Percentiles rank a stretch among this genome's conserved stretches.
Conservation (phyloP, 1,284 basidiomycete species). For the Trichosporon inkin region DNA sequence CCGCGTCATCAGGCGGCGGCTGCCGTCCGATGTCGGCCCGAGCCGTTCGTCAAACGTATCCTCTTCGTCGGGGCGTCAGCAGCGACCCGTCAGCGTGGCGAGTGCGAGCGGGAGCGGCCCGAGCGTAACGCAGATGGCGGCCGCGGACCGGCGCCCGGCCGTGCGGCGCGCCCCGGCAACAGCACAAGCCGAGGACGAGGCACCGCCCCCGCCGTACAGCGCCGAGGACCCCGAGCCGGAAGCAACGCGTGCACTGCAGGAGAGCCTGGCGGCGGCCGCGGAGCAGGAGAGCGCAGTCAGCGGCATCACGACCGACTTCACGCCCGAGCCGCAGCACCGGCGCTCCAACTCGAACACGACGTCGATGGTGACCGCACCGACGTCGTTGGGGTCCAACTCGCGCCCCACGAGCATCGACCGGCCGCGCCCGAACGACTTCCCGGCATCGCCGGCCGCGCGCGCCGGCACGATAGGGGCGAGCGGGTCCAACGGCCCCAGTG, state of each 20-base stretch:
- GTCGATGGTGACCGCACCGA: neutral
- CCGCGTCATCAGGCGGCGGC: neutral
- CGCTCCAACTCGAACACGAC: neutral
- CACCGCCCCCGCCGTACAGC: conserved; percentile 44
- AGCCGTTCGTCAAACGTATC: neutral
- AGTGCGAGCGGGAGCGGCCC: neutral
- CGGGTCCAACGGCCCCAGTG: conserved; percentile 1
- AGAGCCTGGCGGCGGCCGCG: conserved; percentile 28
- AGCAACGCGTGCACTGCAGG: conserved; percentile 37
- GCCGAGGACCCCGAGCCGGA: conserved; percentile 45
- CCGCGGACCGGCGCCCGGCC: neutral
- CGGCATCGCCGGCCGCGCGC: conserved; percentile 11
- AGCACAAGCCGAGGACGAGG: conserved; percentile 21
- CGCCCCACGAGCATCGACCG: neutral
- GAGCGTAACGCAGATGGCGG: neutral
- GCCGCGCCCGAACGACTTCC: conserved; percentile 12
- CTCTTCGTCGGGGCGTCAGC: neutral
- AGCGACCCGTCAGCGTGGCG: neutral
- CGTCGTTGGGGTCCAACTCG: neutral
- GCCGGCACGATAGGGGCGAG: neutral
- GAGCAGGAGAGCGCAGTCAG: neutral
- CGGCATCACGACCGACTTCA: neutral
- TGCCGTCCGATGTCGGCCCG: neutral
- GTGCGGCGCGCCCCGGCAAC: neutral
- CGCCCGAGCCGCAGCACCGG: neutral